Evolutionary conservation across 345 rosid species (phyloP), one percentile per base, ranked within the genome.

Genomic region (Nephelium lappaceum): DNA sequence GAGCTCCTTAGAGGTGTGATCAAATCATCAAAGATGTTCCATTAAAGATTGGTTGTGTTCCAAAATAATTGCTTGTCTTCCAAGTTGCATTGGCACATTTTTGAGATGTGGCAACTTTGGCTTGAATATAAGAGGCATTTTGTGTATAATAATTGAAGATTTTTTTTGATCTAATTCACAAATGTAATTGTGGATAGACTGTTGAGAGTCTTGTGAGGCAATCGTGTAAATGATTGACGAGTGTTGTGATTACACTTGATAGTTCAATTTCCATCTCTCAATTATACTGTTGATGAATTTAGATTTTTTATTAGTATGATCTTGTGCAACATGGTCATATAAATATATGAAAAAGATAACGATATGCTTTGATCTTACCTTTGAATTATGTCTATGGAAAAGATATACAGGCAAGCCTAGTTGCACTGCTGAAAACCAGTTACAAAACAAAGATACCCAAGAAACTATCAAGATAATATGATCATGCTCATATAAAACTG

Each of bases 61-160:
- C 18, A 24, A 61, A 61, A 38, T 72, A 72, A 70, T 23, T 70
- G 53, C 74, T 27, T 21, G 60, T 75, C 31, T 81, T 60, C 72
- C 62, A 64, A 51, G 63, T 66, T 67, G 42, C 8, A 16, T 43
- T 6, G 11, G 16, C n/a, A 66, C 45, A 67, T 49, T 31, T 31
- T 38, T 76, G 72, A 18, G 38, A 49, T 23, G 19, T 64, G 25
- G 49, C 36, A 69, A 75, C 27, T 10, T 8, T 69, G 61, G 45
- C 12, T 65, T 27, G 43, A 43, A 16, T 42, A 69, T 65, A 27
- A 51, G 49, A 21, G 72, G 80, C 61, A 27, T 79, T 72, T 60
- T 41, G 19, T 24, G 77, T 23, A 61, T 24, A 61, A 60, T 60
- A 60, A 74, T 60, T 38, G 51, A 39, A 18, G 62, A 27, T 43